Evolutionary conservation across 176 grass and related monocot species (phyloP), one percentile per base, ranked within the genome.

Genomic region (Rhynchospora pubera): DNA sequence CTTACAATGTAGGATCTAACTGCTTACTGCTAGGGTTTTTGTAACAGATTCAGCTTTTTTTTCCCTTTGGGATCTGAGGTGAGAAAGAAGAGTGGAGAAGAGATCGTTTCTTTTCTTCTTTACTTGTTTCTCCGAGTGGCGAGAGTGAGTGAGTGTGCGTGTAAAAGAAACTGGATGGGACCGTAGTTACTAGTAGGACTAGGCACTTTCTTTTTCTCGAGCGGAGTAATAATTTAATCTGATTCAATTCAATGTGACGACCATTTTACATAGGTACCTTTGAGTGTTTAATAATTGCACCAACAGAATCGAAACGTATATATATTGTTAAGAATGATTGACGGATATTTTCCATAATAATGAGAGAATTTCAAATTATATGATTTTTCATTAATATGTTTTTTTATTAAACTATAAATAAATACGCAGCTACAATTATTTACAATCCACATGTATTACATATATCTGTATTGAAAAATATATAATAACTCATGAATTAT

Each of bases 1-100:
- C 84, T 79, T 66, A 80, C 75, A 84, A 77, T 77, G 69, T 16
- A 80, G 76, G 84, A 85, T 78, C 70, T 21, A 52, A 42, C 73
- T 30, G n/a, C n/a, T n/a, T n/a, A n/a, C n/a, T n/a, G 73, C 68
- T 66, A 73, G 76, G 57, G 62, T 59, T 82, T 39, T 82, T 67
- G 71, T 64, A 63, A 77, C 21, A 59, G 69, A 63, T 57, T 62
- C 70, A 61, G 28, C 53, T 30, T 45, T 72, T 28, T 28, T 9
- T 43, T 52, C 12, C 22, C 53, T 77, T 77, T 19, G 57, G 43
- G 83, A 77, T 62, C 51, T 60, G 67, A 75, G 48, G 69, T 45
- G 30, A 63, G 34, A 77, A 45, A 72, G 28, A 51, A 34, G 15
- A 39, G 34, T 39, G 34, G 45, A 58, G 32, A 22, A 5, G 19